Percentiles rank a stretch among this genome's conserved stretches.
These are phyloP conservation scores for Babesia gibsoni DNA, from an alignment of 169 alveolate species.

Conservation along the genomic window DNA sequence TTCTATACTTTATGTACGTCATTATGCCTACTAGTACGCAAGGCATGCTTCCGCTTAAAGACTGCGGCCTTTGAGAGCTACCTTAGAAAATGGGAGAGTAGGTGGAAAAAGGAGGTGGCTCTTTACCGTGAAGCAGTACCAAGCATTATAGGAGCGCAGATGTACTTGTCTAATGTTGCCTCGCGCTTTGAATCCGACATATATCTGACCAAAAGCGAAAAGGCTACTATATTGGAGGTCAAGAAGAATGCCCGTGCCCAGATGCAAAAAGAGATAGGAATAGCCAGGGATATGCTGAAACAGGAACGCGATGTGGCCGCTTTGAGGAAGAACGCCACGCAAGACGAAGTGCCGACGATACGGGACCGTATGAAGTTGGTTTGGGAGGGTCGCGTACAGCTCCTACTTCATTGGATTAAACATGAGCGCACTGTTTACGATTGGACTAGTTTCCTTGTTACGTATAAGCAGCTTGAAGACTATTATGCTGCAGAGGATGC, in stretches of 20 bases:
- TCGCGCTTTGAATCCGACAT: neutral
- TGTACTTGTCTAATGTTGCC: slow-evolving; percentile 20
- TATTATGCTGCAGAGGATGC: too few species aligned
- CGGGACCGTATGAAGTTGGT: neutral
- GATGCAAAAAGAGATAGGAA: neutral
- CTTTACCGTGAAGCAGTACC: neutral
- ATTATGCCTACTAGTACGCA: neutral
- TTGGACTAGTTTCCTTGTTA: neutral
- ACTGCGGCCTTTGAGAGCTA: neutral
- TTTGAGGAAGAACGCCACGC: neutral
- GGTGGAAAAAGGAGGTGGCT: slow-evolving; percentile 30
- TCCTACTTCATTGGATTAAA: neutral
- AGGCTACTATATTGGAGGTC: neutral
- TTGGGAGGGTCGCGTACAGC: slow-evolving; percentile 2
- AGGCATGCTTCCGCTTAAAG: neutral
- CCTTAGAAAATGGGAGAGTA: slow-evolving; percentile 32
- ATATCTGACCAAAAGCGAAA: neutral
- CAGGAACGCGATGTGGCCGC: neutral
- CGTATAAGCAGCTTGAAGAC: neutral
- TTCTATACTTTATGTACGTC: neutral
- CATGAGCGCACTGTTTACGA: neutral
- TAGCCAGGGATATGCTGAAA: neutral
- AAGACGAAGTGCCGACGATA: neutral
- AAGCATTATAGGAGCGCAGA: neutral
- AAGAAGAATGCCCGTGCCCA: neutral